Base-by-base conservation (phyloP, 2,329 filamentous ascomycete genomes). In the Colletotrichum ledebouriae region DNA sequence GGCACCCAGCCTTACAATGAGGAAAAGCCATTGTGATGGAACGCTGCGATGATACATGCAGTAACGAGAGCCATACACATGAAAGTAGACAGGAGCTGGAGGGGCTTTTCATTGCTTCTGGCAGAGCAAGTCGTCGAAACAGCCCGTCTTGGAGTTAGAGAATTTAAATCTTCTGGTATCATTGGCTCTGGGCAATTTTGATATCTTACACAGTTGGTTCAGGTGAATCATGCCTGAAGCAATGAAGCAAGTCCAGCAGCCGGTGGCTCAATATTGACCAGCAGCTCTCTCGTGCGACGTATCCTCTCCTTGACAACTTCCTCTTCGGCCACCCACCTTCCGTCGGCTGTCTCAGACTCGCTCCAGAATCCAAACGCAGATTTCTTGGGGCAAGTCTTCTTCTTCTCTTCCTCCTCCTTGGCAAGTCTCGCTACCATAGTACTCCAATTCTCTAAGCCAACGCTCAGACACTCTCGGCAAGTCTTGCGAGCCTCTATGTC, bases 391-490 rank as follows among this genome's bases (percentile, higher is more conserved):
- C 69, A 53, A 11, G 71, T 72, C n/a, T 73, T 78, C 66, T 80
- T 76, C 67, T 77, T 75, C 39, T 76, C 76, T 46, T 78, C 77
- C 73, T 88, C 85, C 46, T 85, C 83, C 59, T 79, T 81, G 29
- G 87, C 87, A 53, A 97, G 83, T 64, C 85, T 85, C 11, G 83
- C 82, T 20, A 96, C 90, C 92, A 98, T 98, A 33, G 84, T 86
- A 53, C 87, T 86, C 94, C 94, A 97, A 76, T 97, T 97, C 6
- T 87, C 85, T 1, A 97, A 83, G 0, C 93, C 93, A 2, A 92
- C 89, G 66, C 87, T 83, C 6, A 97, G 85, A 75, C 95, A 98
- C 72, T 95, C 87, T 39, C 87, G 87, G 76, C 94, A 97, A 44
- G 87, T 89, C 70, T 86, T 85, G 55, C 75, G 77, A n/a, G 69